Percentiles rank a stretch among this genome's conserved stretches.
These are phyloP conservation scores for Akanthomyces lecanii DNA, from an alignment of 2,329 filamentous ascomycete genomes.

Conservation along the genomic window DNA sequence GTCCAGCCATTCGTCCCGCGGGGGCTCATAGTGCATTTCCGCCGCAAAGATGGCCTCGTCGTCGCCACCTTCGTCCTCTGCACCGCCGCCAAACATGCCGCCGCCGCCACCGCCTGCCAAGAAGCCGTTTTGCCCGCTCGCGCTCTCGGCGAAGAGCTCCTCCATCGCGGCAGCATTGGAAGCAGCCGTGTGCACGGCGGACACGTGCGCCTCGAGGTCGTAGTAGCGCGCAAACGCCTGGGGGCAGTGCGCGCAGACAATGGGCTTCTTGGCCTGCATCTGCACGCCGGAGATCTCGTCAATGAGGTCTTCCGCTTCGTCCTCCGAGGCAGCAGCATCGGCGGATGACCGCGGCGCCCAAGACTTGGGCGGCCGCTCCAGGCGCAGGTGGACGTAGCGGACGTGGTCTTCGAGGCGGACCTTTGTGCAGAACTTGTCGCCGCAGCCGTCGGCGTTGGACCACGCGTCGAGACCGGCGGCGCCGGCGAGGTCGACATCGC, in stretches of 20 bases:
- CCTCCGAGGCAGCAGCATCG: background rate
- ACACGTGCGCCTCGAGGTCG: conserved; percentile 46
- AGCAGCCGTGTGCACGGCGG: conserved; percentile 26
- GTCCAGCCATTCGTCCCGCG: conserved; percentile 40
- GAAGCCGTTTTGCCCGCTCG: conserved; percentile 10
- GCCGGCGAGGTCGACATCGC: conserved; percentile 56
- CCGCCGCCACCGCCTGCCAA: background rate
- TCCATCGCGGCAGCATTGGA: background rate
- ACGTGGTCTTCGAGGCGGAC: conserved; percentile 78
- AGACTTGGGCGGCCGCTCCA: conserved; percentile 37
- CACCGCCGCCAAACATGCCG: conserved; percentile 23
- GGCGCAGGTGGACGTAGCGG: conserved; percentile 72
- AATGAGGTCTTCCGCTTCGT: conserved; percentile 29
- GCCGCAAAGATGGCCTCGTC: conserved; percentile 29
- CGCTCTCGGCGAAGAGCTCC: conserved; percentile 21
- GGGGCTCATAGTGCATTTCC: conserved; percentile 28
- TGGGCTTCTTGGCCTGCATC: conserved; percentile 37
- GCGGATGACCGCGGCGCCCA: conserved; percentile 13
- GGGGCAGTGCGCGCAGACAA: conserved; percentile 44
- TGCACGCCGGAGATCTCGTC: conserved; percentile 41
- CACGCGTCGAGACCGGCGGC: conserved; percentile 60
- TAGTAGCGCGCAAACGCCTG: conserved; percentile 46
- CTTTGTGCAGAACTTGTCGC: conserved; percentile 71
- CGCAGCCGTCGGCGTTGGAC: conserved; percentile 66
- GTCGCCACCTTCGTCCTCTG: conserved; percentile 20